Percentiles rank a stretch among this genome's conserved stretches.
Evolutionary conservation across 768 basidiomycete genomes (phyloP).

Genomic region (Suillus bovinus): DNA sequence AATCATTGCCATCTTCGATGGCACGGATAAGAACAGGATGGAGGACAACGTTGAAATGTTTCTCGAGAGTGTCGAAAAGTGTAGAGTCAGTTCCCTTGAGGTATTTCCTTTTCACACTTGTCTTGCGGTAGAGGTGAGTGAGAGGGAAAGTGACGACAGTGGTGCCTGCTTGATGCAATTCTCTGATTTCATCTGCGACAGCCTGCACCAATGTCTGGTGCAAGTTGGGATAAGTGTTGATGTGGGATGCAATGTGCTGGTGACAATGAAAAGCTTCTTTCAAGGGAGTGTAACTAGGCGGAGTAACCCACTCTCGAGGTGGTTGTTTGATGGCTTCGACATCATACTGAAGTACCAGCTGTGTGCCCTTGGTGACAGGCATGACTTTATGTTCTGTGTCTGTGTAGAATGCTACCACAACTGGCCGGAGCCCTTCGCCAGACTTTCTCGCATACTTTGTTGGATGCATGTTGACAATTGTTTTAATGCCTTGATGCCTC

Average conservation of each 20-base stretch:
- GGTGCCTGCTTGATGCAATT: not conserved
- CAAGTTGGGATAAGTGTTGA: not conserved
- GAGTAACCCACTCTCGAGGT: not conserved
- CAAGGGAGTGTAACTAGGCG: not conserved
- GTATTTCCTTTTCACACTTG: not conserved
- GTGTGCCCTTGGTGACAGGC: not conserved
- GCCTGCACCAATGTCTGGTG: not conserved
- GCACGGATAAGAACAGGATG: not conserved
- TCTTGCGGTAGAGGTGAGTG: not conserved
- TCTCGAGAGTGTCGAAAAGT: not conserved
- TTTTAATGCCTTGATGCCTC: not conserved
- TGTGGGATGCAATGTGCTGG: not conserved
- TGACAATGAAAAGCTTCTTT: not conserved
- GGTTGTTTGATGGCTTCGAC: not conserved
- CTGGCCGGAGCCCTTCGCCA: not conserved
- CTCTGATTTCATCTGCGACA: not conserved
- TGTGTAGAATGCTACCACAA: not conserved
- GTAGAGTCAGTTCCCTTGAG: not conserved
- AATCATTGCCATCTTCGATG: not conserved
- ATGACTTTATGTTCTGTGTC: constrained; percentile 1
- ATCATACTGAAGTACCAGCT: not conserved
- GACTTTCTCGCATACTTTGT: not conserved
- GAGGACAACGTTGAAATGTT: not conserved
- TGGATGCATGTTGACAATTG: not conserved
- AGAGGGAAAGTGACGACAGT: not conserved